phyloP scores from a whole-genome alignment of 768 basidiomycete species.

The Krasilnikovozyma curviuscula region DNA sequence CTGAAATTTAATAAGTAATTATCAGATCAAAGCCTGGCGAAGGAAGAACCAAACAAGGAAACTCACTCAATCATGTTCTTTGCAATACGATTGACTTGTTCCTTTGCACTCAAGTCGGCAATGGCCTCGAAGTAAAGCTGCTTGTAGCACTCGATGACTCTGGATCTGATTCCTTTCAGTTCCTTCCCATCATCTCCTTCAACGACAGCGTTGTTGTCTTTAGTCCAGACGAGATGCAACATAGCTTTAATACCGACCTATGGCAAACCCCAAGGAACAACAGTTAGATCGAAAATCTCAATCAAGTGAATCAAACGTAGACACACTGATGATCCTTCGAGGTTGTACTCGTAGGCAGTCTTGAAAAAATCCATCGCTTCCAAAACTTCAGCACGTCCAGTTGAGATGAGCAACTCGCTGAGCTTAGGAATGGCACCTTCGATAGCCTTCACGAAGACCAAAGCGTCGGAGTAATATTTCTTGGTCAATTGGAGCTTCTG shows the following conservation, averaged over 20 bases:
- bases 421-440: conserved; percentile 52
- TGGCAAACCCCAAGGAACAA: background rate
- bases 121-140: conserved; percentile 72
- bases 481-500: conserved; percentile 51
- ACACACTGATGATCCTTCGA: conserved; percentile 53
- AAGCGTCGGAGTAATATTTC: conserved; percentile 68
- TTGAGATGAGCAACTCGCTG: conserved; percentile 63
- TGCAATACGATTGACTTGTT: conserved; percentile 74
- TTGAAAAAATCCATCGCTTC: conserved; percentile 57
- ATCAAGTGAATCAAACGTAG: background rate
- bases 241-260: conserved; percentile 83
- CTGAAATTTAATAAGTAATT: conserved; percentile 29
- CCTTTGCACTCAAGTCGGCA: conserved; percentile 52
- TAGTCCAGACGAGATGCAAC: conserved; percentile 92
- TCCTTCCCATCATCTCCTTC: conserved; percentile 44
- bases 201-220: conserved; percentile 70
- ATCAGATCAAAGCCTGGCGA: background rate
- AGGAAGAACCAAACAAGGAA: conserved; percentile 14
- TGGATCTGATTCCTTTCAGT: conserved; percentile 67
- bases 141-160: conserved; percentile 73
- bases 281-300: background rate
- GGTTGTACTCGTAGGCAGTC: conserved; percentile 57
- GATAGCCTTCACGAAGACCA: conserved; percentile 56
- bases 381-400: conserved; percentile 31
- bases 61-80: conserved; percentile 90